Evolutionary conservation across 768 basidiomycete species (phyloP), one percentile per base, ranked within the genome.

Genomic region (Mycena amicta): DNA sequence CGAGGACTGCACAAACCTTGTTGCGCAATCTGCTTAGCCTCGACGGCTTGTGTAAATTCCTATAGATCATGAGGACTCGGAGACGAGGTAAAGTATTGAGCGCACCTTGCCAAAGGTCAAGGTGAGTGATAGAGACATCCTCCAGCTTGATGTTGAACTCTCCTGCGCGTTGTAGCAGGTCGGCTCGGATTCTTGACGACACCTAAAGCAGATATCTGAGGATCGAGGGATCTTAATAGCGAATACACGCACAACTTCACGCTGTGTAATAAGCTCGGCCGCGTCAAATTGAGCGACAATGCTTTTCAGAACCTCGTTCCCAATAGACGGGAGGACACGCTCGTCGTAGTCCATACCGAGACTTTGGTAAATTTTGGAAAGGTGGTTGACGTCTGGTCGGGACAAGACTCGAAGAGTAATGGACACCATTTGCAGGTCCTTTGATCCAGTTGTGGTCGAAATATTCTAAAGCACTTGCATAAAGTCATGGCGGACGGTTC

Each of bases 231-330:
- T n/a, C 16, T 2, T 40, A 16, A 20, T n/a, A n/a, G n/a, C n/a
- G n/a, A n/a, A n/a, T n/a, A 45, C 6, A 84, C 88, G 67, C 62
- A 96, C 96, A 65, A 98, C 89, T 83, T 98, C 96, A 70, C 96
- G 88, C 74, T 98, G 96, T 2, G 96, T 98, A 66, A 98, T 97
- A 64, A 97, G 77, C 75, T 97, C 94, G 15, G 93, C 92, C 25
- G 94, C 97, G 72, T 99, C 96, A 66, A 98, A 98, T 71, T 98
- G 96, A 4, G 97, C 97, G 1, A 99, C 97, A 58, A 97, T 98
- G 63, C 90, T 92, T 77, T 99, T 99, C 63, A 99, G 71, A 13
- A 99, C 96, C 77, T 98, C 96, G 67, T 98, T 98, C 37, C 95
- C 96, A 69, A 98, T 95, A 43, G 95, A 97, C 3, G 96, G 96